Percentiles rank a stretch among this genome's conserved stretches.
Evolutionary conservation across 2,329 filamentous ascomycete genomes (phyloP).

Genomic region (Teratosphaeria epicoccoides): DNA sequence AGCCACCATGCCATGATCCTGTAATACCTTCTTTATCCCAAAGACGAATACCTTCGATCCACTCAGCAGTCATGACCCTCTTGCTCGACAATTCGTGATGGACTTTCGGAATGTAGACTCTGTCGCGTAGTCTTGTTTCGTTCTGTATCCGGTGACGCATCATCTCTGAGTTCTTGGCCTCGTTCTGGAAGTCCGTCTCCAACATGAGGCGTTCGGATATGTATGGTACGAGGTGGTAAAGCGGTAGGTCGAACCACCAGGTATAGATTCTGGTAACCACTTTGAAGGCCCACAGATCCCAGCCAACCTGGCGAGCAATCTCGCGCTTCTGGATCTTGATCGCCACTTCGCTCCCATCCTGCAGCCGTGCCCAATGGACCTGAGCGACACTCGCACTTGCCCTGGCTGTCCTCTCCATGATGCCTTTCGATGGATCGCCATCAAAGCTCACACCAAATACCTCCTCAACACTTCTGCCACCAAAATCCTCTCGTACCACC

Average conservation of each 20-base stretch:
- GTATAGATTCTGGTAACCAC: constrained; percentile 75
- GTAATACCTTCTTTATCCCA: constrained; percentile 85
- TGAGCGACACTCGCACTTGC: constrained; percentile 89
- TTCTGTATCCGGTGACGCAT: constrained; percentile 68
- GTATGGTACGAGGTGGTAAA: constrained; percentile 84
- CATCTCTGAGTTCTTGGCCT: constrained; percentile 74
- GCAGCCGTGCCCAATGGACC: constrained; percentile 83
- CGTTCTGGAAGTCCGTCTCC: constrained; percentile 89
- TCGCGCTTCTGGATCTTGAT: constrained; percentile 95
- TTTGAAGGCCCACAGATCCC: constrained; percentile 95
- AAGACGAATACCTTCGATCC: constrained; percentile 88
- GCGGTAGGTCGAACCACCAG: constrained; percentile 81
- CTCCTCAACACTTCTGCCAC: constrained; percentile 69
- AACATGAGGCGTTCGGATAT: constrained; percentile 84
- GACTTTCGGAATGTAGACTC: constrained; percentile 81
- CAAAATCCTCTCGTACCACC: constrained; percentile 83
- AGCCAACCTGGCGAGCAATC: constrained; percentile 79
- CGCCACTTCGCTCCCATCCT: constrained; percentile 82
- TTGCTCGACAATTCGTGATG: constrained; percentile 73
- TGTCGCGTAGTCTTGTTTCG: constrained; percentile 64
- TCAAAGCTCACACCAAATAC: constrained; percentile 81
- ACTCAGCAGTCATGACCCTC: constrained; percentile 86
- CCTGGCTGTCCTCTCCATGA: constrained; percentile 61
- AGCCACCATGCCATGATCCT: constrained; percentile 65
- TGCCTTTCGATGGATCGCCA: constrained; percentile 41